Base-by-base conservation (phyloP, 2,329 filamentous ascomycete genomes). In the Bisporella sp. region DNA sequence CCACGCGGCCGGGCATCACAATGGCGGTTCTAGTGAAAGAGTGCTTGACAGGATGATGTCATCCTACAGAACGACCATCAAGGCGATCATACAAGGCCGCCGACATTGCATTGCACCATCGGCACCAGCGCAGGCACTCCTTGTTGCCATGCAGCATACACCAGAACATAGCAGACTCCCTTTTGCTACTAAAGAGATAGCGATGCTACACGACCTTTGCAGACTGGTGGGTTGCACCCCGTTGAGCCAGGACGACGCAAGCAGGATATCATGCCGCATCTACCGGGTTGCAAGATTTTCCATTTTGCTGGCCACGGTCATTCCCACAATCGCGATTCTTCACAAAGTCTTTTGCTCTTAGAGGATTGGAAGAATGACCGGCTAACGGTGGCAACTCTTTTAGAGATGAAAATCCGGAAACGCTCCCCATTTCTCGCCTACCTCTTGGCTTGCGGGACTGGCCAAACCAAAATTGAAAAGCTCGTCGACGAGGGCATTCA, bases 401-500 rank as follows among this genome's bases (percentile, higher is more conserved):
- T 39, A 13, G 35, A 39, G 9, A 39, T 39, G 35, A 39, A 39
- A 2, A 9, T 39, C 35, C 35, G 35, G 9, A 13, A 39, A 39
- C 9, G 3, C 35, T 39, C 35, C 9, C 35, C 13, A 11, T 13
- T 11, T 68, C 68, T 0, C 21, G 21, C 21, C 21, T 21, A 21
- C 21, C 21, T 21, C 21, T 21, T 3, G 21, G 21, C 21, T 21
- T 72, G 68, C 45, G 57, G 52, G 1, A 70, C 69, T 0, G 64
- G 64, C 0, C 37, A 54, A 12, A 62, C 58, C 29, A 52, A 54
- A 6, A 46, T 56, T 4, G 50, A 59, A 0, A 48, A 44, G 1
- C 50, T 67, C 3, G 5, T 60, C 0, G 71, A 74, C 35, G 70
- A 74, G 48, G 53, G 52, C 1, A 61, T 73, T 5, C 68, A 73